Evolutionary conservation across 116 monocot species (phyloP).

Genomic region (Papilionanthe hybrid): DNA sequence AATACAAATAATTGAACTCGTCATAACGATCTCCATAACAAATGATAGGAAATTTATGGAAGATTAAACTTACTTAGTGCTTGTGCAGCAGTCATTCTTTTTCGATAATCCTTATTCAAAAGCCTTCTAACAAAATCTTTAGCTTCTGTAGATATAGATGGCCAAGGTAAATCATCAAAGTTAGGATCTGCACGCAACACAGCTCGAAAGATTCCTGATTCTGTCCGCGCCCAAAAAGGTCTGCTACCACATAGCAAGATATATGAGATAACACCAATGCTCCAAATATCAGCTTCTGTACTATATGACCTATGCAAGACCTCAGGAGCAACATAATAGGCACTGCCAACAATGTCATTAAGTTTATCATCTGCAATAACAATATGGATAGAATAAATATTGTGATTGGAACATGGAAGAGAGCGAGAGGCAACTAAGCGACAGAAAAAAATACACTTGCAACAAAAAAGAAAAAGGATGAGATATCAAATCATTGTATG

Average conservation of each 20-base stretch:
- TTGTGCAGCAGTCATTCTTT: slow-evolving; percentile 52
- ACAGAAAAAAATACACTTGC: background rate
- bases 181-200: slow-evolving; percentile 30
- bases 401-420: background rate
- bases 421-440: background rate
- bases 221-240: slow-evolving; percentile 36
- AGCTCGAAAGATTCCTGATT: slow-evolving; percentile 37
- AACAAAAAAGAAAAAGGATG: background rate
- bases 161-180: slow-evolving; percentile 33
- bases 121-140: slow-evolving; percentile 32
- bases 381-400: background rate
- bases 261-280: slow-evolving; percentile 30
- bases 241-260: slow-evolving; percentile 35
- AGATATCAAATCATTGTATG: background rate
- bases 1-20: background rate
- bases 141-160: slow-evolving; percentile 26
- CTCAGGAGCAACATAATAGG: slow-evolving; percentile 33
- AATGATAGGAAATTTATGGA: background rate
- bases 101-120: slow-evolving; percentile 42
- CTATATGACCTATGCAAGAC: slow-evolving; percentile 29
- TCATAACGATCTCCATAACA: background rate
- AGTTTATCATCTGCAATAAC: slow-evolving; percentile 41
- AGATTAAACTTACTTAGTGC: slow-evolving; percentile 29
- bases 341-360: slow-evolving; percentile 57
- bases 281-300: slow-evolving; percentile 26